Evolutionary conservation across 2,329 filamentous ascomycete genomes (phyloP), one percentile per base, ranked within the genome.

Genomic region (Sarocladium brachiariae): DNA sequence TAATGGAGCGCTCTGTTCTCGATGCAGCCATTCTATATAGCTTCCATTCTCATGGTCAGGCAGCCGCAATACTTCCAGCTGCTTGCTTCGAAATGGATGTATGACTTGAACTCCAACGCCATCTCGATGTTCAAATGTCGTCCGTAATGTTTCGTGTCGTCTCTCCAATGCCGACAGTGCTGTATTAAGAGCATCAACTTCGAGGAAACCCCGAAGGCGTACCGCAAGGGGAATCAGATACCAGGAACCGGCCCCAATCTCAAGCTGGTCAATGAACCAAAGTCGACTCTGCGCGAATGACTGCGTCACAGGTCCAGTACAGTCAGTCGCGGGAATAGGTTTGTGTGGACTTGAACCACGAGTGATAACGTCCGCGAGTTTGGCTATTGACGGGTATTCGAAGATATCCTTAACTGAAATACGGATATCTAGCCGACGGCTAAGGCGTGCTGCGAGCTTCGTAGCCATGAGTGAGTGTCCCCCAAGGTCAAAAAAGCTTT

Each of bases 391-490:
- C 2, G 52, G 52, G 6, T 39, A 33, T 2, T 52, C 50, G 24
- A 54, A 54, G 47, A 54, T 46, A 18, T 54, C 51, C 18, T 45
- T 52, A 13, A 54, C 51, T 3, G 53, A 46, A 4, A 54, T 25
- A n/a, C 37, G 39, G 23, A 37, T 43, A 16, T 54, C 48, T 2
- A 54, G 35, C 2, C 51, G 39, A n/a, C 52, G 52, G 25, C 51
- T 51, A 13, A 53, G 25, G 11, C 51, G 52, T 1, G 50, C 52
- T 13, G 34, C 73, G 4, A 77, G 56, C 38, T 16, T 71, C 68
- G 76, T 78, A 1, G 73, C 73, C 1, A 65, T 55, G 1, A 76
- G 65, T 0, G 73, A 76, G 56, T 76, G 70, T 19, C 74, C 74
- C 8, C 74, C 73, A 0, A 74, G 64, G 0, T 63, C 63, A 63